Percentiles rank a stretch among this genome's conserved stretches.
Conservation (phyloP, 768 basidiomycete species). For the Leccinellum rugosiceps region DNA sequence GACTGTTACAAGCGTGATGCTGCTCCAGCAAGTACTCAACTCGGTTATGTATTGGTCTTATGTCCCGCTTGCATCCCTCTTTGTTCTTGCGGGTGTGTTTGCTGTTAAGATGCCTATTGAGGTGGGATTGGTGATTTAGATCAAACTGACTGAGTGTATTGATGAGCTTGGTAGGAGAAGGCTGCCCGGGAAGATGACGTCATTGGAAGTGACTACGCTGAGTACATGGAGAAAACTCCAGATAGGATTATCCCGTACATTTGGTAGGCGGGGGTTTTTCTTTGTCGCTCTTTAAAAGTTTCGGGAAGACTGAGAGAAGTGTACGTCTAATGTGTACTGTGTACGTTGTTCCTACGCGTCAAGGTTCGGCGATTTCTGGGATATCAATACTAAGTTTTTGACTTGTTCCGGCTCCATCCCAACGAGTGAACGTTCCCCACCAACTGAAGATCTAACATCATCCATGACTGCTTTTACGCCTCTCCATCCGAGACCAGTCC, state of each 20-base stretch:
- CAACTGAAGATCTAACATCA: conserved; percentile 42
- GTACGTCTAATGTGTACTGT: background rate
- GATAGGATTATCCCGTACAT: conserved; percentile 31
- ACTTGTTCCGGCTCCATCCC: conserved; percentile 41
- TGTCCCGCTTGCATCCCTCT: conserved; percentile 28
- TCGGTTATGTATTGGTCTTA: conserved; percentile 35
- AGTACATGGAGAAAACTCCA: conserved; percentile 29
- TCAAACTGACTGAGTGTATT: background rate
- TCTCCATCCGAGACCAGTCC: conserved; percentile 48
- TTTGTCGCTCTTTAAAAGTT: background rate
- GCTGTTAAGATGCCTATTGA: conserved; percentile 35
- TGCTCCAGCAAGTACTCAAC: conserved; percentile 24
- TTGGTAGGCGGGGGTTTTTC: conserved; percentile 20
- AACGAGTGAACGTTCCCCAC: conserved; percentile 45
- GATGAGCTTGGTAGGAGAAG: conserved; percentile 23
- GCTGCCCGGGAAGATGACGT: conserved; percentile 25
- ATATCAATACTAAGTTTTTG: conserved; percentile 36
- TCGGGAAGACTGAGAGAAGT: background rate
- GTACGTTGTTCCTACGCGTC: conserved; percentile 12
- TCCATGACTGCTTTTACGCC: conserved; percentile 53
- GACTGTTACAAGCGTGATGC: conserved; percentile 14
- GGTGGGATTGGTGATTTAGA: conserved; percentile 14
- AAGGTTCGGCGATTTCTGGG: conserved; percentile 25
- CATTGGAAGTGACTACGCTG: conserved; percentile 25
- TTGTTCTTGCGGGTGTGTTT: conserved; percentile 23